phyloP scores from a whole-genome alignment of 805 yeast genomes.

The Cyberlindnera xishuangbannaensis region DNA sequence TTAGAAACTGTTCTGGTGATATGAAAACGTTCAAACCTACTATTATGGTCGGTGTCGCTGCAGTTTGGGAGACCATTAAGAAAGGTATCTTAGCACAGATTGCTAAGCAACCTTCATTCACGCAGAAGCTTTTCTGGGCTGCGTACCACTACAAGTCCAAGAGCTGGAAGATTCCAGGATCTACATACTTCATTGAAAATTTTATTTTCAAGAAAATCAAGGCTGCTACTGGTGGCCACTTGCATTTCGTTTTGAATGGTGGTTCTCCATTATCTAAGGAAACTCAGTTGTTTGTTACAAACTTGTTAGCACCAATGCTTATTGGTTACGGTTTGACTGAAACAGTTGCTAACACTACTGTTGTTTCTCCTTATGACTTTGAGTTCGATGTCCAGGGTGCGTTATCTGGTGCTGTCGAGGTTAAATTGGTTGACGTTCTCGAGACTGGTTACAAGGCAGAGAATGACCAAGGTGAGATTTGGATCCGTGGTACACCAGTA shows the following conservation, averaged over 20 bases:
- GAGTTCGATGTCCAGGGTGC: slow-evolving; percentile 80
- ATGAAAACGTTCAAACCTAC: slow-evolving; percentile 84
- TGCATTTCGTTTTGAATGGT: slow-evolving; percentile 74
- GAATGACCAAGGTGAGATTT: slow-evolving; percentile 89
- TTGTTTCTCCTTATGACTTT: slow-evolving; percentile 57
- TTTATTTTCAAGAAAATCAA: slow-evolving; percentile 81
- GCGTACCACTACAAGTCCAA: slow-evolving; percentile 72
- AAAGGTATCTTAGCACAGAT: slow-evolving; percentile 86
- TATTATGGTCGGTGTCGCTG: slow-evolving; percentile 96
- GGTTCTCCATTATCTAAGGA: slow-evolving; percentile 84
- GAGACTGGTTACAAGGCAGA: slow-evolving; percentile 90
- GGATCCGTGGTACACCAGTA: slow-evolving; percentile 70
- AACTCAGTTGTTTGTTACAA: slow-evolving; percentile 77
- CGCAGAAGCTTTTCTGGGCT: slow-evolving; percentile 84
- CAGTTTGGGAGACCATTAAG: slow-evolving; percentile 94
- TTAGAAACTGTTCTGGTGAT: slow-evolving; percentile 84
- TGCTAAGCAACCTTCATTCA: slow-evolving; percentile 52
- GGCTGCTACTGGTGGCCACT: slow-evolving; percentile 91
- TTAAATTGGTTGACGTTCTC: slow-evolving; percentile 83
- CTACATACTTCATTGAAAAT: slow-evolving; percentile 54
- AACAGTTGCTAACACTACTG: slow-evolving; percentile 83
- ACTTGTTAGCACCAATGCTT: slow-evolving; percentile 76
- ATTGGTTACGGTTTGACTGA: slow-evolving; percentile 97
- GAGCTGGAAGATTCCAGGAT: slow-evolving; percentile 68
- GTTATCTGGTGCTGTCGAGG: slow-evolving; percentile 74